These are phyloP conservation scores for Acanthamoeba lugdunensis DNA, from an alignment of 208 protist species.

Conservation along the genomic window DNA sequence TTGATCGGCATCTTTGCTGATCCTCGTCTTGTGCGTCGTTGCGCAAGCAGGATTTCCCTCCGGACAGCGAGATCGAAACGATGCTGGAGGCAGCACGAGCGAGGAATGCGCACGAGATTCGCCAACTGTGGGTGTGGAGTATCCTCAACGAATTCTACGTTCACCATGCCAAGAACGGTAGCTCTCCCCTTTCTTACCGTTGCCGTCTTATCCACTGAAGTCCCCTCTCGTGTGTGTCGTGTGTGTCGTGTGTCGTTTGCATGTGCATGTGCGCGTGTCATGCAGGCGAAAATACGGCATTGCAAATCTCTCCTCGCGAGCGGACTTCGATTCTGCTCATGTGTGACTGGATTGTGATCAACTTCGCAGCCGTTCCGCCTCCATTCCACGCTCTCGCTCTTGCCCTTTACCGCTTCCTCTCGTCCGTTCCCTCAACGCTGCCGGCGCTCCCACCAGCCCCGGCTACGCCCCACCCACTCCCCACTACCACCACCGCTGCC, in stretches of 20 bases:
- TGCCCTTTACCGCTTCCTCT: constrained; percentile 3
- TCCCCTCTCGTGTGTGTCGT: no score
- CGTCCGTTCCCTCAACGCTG: neutral
- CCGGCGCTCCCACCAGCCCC: neutral
- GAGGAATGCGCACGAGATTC: constrained; percentile 42
- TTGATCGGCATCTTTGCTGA: neutral
- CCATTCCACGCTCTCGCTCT: constrained; percentile 22
- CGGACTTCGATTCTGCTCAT: constrained; percentile 39
- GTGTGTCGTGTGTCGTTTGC: neutral
- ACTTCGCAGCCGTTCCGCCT: neutral
- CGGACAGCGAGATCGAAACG: neutral
- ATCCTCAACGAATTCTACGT: constrained; percentile 50
- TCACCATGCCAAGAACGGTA: neutral
- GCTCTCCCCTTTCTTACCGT: neutral
- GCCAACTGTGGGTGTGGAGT: constrained; percentile 44
- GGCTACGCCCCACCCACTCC: neutral
- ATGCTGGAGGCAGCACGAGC: neutral
- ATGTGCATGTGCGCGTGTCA: neutral
- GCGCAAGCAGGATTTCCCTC: neutral
- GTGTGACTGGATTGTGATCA: constrained; percentile 9
- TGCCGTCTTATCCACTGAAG: neutral
- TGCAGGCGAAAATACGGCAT: neutral
- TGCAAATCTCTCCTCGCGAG: constrained; percentile 1
- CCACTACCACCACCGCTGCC: neutral
- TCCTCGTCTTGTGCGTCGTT: neutral